These are phyloP conservation scores for Megacollybia marginata DNA, from an alignment of 768 basidiomycete species.

Conservation along the genomic window DNA sequence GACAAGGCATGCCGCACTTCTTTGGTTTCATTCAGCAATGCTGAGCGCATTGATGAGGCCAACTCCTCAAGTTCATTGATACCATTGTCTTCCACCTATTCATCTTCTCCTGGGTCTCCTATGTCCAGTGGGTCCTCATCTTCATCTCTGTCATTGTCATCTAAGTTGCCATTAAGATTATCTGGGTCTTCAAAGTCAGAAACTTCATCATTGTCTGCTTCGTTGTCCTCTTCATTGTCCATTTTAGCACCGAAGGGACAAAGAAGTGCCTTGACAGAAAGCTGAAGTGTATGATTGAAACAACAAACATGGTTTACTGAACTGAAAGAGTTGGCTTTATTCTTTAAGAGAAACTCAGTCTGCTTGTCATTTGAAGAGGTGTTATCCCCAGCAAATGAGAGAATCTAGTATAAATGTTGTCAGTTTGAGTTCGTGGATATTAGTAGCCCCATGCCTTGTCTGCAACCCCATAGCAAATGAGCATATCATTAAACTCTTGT, in stretches of 20 bases:
- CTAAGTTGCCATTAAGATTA: slow-evolving; percentile 1
- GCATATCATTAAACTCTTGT: slow-evolving; percentile 9
- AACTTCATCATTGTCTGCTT: neutral
- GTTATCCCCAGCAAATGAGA: slow-evolving; percentile 16
- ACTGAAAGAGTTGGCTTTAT: neutral
- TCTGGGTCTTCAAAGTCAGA: neutral
- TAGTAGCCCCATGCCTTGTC: slow-evolving; percentile 12
- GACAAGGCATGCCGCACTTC: neutral
- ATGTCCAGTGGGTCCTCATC: slow-evolving; percentile 6
- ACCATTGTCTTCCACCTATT: neutral
- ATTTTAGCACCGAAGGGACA: neutral
- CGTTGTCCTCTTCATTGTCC: neutral
- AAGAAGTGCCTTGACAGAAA: slow-evolving; percentile 5
- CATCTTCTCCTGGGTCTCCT: neutral
- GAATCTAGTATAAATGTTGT: slow-evolving; percentile 1
- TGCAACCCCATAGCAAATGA: slow-evolving; percentile 10
- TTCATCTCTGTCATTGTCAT: slow-evolving; percentile 3
- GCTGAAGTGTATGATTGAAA: too few species aligned
- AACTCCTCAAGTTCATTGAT: slow-evolving; percentile 2
- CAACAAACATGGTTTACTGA: slow-evolving; percentile 1
- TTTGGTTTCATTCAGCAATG: neutral
- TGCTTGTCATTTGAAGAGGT: slow-evolving; percentile 11
- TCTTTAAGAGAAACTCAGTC: neutral
- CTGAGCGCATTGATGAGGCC: slow-evolving; percentile 5
- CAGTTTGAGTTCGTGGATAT: neutral